phyloP scores from a whole-genome alignment of 2,329 filamentous ascomycete species.

The Trichoderma breve region DNA sequence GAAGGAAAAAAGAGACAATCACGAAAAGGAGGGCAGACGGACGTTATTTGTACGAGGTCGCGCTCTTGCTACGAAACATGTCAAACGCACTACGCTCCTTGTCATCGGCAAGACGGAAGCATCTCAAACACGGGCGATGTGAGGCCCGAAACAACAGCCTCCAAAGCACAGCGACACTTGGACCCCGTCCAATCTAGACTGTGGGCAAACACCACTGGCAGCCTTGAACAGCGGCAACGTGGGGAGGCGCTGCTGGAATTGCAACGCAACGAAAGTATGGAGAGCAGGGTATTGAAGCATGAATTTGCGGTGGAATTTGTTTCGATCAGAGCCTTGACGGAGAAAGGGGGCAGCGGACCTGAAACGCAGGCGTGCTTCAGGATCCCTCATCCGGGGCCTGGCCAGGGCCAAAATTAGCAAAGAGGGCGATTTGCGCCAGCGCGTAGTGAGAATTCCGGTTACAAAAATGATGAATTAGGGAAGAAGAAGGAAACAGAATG shows the following conservation, averaged over 20 bases:
- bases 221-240: background rate
- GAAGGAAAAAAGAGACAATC: background rate
- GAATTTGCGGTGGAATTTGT: background rate
- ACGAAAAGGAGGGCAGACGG: constrained; percentile 13
- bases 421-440: background rate
- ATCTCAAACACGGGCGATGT: constrained; percentile 15
- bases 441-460: constrained; percentile 9
- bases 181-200: background rate
- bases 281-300: background rate
- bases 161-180: background rate
- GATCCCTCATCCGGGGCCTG: background rate
- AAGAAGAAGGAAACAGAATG: background rate
- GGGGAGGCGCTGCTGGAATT: background rate
- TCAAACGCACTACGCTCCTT: constrained; percentile 12
- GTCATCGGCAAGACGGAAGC: constrained; percentile 14
- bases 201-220: background rate
- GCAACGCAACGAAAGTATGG: background rate
- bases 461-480: background rate
- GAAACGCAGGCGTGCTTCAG: constrained; percentile 27
- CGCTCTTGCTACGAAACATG: background rate
- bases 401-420: background rate
- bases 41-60: constrained; percentile 20
- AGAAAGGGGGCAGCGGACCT: constrained; percentile 14
- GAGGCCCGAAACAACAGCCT: constrained; percentile 13
- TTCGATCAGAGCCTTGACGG: constrained; percentile 11